Conservation (phyloP, 495 filamentous ascomycete species). For the Tuber brumale region DNA sequence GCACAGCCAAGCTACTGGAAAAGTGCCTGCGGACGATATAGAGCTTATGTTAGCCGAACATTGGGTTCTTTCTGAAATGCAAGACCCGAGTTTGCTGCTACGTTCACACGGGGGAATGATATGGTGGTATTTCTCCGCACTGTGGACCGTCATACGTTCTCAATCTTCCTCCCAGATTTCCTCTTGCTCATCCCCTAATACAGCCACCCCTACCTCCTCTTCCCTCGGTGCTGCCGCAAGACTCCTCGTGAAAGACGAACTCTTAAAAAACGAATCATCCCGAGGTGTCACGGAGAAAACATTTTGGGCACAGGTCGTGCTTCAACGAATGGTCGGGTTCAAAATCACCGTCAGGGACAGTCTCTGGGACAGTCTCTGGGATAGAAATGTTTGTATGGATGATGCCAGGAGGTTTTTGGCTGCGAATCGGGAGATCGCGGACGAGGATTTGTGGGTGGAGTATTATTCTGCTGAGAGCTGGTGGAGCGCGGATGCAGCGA, state of each 20-base stretch:
- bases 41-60: slow-evolving; percentile 27
- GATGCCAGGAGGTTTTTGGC: slow-evolving; percentile 23
- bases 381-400: not conserved
- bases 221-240: slow-evolving; percentile 17
- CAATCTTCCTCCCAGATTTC: not conserved
- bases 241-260: slow-evolving; percentile 15
- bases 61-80: slow-evolving; percentile 14
- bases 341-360: not conserved
- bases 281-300: slow-evolving; percentile 23
- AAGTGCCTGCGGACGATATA: slow-evolving; percentile 6
- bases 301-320: slow-evolving; percentile 21
- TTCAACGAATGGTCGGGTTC: slow-evolving; percentile 13
- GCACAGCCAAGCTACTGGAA: not conserved
- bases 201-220: not conserved
- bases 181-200: slow-evolving; percentile 4
- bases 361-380: not conserved
- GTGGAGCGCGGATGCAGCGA: slow-evolving; percentile 19
- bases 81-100: not conserved
- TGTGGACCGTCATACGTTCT: slow-evolving; percentile 12
- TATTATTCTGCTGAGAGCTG: slow-evolving; percentile 29
- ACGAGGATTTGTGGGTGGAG: slow-evolving; percentile 20
- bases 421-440: slow-evolving; percentile 13
- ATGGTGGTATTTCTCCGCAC: slow-evolving; percentile 15
- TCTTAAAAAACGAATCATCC: not conserved
- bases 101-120: slow-evolving; percentile 15